Evolutionary conservation across 2,329 filamentous ascomycete species (phyloP).

Genomic region (Chalaropsis ovoidea): DNA sequence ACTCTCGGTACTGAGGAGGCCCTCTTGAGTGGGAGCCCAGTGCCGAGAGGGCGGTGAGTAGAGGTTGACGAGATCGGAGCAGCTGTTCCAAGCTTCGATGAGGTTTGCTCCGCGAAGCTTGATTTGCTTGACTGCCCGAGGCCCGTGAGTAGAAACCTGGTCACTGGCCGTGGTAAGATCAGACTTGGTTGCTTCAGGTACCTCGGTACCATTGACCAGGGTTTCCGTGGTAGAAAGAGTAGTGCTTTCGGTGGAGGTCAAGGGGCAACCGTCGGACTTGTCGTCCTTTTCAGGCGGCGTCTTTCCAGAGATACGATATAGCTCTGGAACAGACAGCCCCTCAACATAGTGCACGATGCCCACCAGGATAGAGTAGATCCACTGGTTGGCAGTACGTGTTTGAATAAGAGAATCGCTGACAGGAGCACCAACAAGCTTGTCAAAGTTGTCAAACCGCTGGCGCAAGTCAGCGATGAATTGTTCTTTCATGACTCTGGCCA

Average conservation of each 20-base stretch:
- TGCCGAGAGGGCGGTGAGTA: not conserved
- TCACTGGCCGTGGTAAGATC: not conserved
- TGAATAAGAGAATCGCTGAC: constrained; percentile 5
- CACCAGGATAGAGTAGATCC: constrained; percentile 3
- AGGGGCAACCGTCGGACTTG: not conserved
- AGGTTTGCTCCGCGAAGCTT: constrained; percentile 1
- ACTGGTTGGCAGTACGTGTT: constrained; percentile 10
- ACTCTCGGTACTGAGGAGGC: not conserved
- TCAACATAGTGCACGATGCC: constrained; percentile 2
- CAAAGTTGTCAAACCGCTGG: not conserved
- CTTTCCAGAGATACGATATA: not conserved
- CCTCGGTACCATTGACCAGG: not conserved
- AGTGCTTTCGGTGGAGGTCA: not conserved
- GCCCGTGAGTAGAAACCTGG: not conserved
- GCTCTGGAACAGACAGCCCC: not conserved
- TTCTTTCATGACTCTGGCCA: not conserved
- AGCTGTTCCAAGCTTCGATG: constrained; percentile 10
- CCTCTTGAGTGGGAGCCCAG: constrained; percentile 2
- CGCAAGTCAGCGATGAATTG: not conserved
- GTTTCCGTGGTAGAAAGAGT: not conserved
- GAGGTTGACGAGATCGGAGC: not conserved
- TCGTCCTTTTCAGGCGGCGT: not conserved
- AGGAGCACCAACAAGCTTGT: constrained; percentile 8
- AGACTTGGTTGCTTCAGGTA: not conserved
- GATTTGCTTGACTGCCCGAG: not conserved